These are phyloP conservation scores for Stylosanthes scabra DNA, from an alignment of 331 rosid species.

Conservation along the genomic window DNA sequence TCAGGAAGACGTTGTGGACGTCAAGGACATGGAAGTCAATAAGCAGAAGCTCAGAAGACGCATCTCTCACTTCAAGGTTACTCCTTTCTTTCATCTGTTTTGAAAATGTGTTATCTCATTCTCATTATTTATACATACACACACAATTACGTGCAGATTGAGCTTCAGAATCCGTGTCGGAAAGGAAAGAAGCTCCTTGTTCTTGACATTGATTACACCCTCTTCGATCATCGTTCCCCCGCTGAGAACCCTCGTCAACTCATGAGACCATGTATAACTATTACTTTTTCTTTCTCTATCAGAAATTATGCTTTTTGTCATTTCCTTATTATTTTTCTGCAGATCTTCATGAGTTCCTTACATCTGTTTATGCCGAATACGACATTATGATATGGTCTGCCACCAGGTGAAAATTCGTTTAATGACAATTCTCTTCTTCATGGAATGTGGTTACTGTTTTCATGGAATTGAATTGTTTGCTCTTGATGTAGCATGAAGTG, in stretches of 20 bases:
- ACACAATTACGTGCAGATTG: conserved; percentile 51
- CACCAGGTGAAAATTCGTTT: conserved; percentile 64
- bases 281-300: neutral
- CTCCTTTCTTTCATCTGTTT: neutral
- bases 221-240: conserved; percentile 93
- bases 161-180: conserved; percentile 81
- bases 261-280: conserved; percentile 75
- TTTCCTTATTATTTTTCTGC: conserved; percentile 23
- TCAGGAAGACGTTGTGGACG: conserved; percentile 75
- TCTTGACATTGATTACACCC: conserved; percentile 93
- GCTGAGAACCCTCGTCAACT: conserved; percentile 97
- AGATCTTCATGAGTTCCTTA: conserved; percentile 67
- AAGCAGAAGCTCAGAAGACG: conserved; percentile 77
- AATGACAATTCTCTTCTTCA: neutral
- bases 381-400: conserved; percentile 99
- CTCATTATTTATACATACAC: neutral
- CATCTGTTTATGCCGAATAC: conserved; percentile 82
- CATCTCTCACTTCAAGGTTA: conserved; percentile 65
- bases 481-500: conserved; percentile 77
- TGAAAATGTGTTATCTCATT: neutral
- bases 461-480: conserved; percentile 12
- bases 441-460: neutral
- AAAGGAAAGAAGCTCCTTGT: conserved; percentile 93
- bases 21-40: conserved; percentile 76
- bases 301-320: conserved; percentile 32